phyloP scores from a whole-genome alignment of 116 monocot genomes.

The Zostera marina region DNA sequence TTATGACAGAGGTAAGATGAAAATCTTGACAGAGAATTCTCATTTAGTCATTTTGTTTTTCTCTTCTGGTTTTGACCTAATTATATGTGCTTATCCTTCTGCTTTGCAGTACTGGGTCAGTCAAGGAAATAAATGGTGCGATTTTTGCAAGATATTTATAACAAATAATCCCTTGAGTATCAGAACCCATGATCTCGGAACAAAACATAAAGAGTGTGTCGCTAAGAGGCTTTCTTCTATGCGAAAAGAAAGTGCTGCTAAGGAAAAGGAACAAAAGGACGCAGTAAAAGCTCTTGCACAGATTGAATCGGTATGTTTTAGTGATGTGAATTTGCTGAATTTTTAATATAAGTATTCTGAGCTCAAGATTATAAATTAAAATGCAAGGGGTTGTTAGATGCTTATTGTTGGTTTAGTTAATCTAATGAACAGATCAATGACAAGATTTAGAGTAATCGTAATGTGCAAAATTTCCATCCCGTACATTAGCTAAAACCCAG shows the following conservation, averaged over 20 bases:
- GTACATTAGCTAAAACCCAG: too few species aligned
- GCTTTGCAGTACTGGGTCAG: constrained; percentile 87
- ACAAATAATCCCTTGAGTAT: constrained; percentile 78
- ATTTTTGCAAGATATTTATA: constrained; percentile 95
- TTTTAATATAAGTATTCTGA: neutral
- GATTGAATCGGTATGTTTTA: constrained; percentile 61
- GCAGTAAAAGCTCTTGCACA: constrained; percentile 66
- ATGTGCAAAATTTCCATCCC: too few species aligned
- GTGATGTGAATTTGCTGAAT: neutral
- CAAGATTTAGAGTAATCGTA: too few species aligned
- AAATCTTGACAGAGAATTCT: too few species aligned
- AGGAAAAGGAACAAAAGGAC: constrained; percentile 72
- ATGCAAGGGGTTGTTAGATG: neutral
- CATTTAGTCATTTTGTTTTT: too few species aligned
- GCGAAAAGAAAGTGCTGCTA: constrained; percentile 73
- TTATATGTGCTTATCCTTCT: neutral
- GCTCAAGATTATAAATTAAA: neutral
- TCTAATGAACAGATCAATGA: too few species aligned
- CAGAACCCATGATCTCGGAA: constrained; percentile 84
- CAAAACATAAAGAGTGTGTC: constrained; percentile 89
- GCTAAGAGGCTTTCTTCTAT: constrained; percentile 58
- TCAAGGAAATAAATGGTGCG: constrained; percentile 99
- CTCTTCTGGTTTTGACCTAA: too few species aligned
- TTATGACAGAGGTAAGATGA: too few species aligned
- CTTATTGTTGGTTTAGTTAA: neutral